Evolutionary conservation across 202 grass and related monocot species (phyloP), one percentile per base, ranked within the genome.

Genomic region (Panicum hallii): DNA sequence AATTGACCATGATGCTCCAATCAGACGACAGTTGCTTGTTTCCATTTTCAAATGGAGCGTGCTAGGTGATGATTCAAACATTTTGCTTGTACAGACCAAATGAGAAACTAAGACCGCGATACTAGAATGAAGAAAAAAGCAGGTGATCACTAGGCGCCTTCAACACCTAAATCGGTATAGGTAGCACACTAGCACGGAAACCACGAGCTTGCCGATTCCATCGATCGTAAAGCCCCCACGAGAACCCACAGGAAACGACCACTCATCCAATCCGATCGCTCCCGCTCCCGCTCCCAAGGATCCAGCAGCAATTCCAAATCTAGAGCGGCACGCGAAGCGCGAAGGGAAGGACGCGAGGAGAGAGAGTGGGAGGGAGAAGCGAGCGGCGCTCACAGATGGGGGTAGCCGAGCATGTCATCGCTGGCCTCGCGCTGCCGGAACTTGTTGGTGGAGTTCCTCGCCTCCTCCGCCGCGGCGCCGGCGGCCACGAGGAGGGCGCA

Each of bases 341-440:
- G 4, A 44, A 13, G 14, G 20, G 2, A 5, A 60, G 26, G 58
- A 3, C 10, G 16, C 5, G 12, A 13, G 12, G 50, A 53, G 10
- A 64, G 36, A 19, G 22, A 5, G 30, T 14, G 26, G 17, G 26
- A 5, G 22, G 69, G 36, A 20, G 19, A 84, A 81, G 65, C 7
- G 17, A 4, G 48, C 7, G 22, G 16, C 44, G 81, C 82, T 82
- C 89, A 99, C 97, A 92, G 82, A 78, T 99, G 81, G 34, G 91
- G 91, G 75, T 99, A 96, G 10, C 84, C 90, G 15, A 83, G 82
- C 90, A 91, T 65, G 75, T 96, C 97, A 38, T 99, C 97, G 80
- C 79, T 99, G 80, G 97, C 93, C 87, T 90, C 79, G 48, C 97
- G 93, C 72, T 94, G 91, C 86, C 97, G 93, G 93, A 99, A 99